Conservation (phyloP, 2,329 filamentous ascomycete species). For the Drechslerella coelobrocha region DNA sequence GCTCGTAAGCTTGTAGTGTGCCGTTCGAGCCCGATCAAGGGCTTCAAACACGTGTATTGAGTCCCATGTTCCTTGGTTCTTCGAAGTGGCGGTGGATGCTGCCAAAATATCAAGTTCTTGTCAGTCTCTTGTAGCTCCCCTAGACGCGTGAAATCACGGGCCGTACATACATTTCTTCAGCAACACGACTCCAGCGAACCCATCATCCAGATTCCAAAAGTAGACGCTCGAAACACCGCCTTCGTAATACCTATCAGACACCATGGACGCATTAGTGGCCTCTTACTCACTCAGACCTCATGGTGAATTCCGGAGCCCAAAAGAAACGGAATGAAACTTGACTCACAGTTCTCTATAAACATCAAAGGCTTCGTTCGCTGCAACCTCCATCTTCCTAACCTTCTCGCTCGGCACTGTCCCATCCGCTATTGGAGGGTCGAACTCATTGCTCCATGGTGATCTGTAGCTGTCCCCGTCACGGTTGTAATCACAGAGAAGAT, state of each 20-base stretch:
- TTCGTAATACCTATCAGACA: conserved; percentile 75
- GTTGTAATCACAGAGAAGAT: conserved; percentile 99
- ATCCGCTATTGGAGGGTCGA: conserved; percentile 88
- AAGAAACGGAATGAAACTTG: background rate
- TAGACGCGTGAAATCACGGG: background rate
- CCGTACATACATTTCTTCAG: conserved; percentile 81
- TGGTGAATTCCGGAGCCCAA: background rate
- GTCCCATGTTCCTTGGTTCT: conserved; percentile 86
- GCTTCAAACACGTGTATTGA: conserved; percentile 99
- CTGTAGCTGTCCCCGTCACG: conserved; percentile 97
- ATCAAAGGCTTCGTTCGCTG: conserved; percentile 94
- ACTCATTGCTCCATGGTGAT: conserved; percentile 98
- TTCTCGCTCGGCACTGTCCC: conserved; percentile 87
- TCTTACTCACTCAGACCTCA: background rate
- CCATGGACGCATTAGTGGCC: background rate
- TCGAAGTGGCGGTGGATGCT: conserved; percentile 72
- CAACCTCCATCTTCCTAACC: conserved; percentile 90
- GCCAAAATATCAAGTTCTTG: conserved; percentile 13
- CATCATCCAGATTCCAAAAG: conserved; percentile 97
- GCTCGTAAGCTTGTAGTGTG: conserved; percentile 96
- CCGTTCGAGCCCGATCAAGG: conserved; percentile 85
- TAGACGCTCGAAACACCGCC: conserved; percentile 95
- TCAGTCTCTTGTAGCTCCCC: background rate
- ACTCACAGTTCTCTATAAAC: conserved; percentile 84
- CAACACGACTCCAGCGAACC: conserved; percentile 93